phyloP scores from a whole-genome alignment of 805 yeast genomes.

The Kodamaea neixiangensis region DNA sequence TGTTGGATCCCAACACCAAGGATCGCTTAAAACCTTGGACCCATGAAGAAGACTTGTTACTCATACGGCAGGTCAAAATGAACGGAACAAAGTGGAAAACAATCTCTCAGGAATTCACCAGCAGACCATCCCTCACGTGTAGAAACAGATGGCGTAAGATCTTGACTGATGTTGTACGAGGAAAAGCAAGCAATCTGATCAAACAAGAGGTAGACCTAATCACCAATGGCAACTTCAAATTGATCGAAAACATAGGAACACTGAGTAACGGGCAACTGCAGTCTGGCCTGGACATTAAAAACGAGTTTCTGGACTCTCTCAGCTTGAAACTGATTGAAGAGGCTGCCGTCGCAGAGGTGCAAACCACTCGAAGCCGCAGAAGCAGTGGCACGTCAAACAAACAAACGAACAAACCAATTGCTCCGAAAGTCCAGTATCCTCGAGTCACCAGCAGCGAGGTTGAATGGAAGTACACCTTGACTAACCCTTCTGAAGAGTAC shows the following conservation, averaged over 20 bases:
- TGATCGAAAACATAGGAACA: conserved; percentile 5
- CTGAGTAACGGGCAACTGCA: neutral
- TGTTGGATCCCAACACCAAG: conserved; percentile 76
- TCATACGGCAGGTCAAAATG: conserved; percentile 65
- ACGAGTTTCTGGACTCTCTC: neutral
- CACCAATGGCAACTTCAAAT: conserved; percentile 24
- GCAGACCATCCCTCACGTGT: conserved; percentile 87
- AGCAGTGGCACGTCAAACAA: neutral
- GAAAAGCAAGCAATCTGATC: conserved; percentile 57
- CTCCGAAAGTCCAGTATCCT: neutral
- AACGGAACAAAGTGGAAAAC: conserved; percentile 91
- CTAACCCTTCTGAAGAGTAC: conserved; percentile 35
- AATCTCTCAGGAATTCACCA: conserved; percentile 66
- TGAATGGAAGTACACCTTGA: conserved; percentile 62
- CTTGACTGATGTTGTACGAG: conserved; percentile 71
- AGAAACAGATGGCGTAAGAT: conserved; percentile 91
- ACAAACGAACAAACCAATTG: neutral
- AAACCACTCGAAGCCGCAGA: neutral
- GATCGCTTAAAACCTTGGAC: conserved; percentile 82
- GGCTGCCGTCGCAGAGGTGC: neutral
- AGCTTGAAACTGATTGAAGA: neutral
- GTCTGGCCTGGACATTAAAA: neutral
- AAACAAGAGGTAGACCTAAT: conserved; percentile 60
- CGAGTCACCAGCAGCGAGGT: conserved; percentile 27
- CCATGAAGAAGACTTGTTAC: conserved; percentile 67